Conservation (phyloP, 305 asterid genomes). For the Fraxinus angustifolia region DNA sequence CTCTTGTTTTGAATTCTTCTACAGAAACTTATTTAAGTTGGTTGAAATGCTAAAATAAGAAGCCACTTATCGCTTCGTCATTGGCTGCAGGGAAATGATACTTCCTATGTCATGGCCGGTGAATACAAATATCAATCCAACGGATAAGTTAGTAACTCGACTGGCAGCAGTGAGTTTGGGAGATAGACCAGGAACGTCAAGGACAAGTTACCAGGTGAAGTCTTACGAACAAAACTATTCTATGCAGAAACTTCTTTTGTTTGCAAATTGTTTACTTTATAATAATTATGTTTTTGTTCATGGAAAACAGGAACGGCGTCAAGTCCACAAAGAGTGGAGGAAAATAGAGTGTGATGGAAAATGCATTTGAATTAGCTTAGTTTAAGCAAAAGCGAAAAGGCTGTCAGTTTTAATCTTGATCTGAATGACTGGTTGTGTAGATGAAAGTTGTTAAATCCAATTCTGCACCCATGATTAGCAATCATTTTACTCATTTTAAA, state of each 20-base stretch:
- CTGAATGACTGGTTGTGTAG: background rate
- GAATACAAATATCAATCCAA: background rate
- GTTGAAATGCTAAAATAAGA: background rate
- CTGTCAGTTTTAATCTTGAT: background rate
- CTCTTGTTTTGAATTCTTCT: background rate
- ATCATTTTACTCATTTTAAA: background rate
- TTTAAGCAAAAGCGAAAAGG: background rate
- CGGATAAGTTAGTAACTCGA: background rate
- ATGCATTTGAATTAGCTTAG: background rate
- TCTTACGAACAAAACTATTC: background rate
- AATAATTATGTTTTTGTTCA: background rate
- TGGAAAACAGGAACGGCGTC: background rate
- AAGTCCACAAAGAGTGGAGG: background rate
- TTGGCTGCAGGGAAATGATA: slow-evolving; percentile 26
- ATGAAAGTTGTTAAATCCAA: background rate
- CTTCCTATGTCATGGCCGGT: slow-evolving; percentile 33
- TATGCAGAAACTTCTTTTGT: background rate
- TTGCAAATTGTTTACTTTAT: background rate
- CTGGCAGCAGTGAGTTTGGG: background rate
- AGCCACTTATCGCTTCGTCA: background rate
- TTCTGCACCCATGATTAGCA: background rate
- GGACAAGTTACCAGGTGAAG: background rate
- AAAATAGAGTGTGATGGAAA: background rate
- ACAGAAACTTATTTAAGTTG: background rate
- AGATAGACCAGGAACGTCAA: background rate